Percentiles rank a stretch among this genome's conserved stretches.
These are phyloP conservation scores for Vinca major DNA, from an alignment of 305 asterid species.

Conservation along the genomic window DNA sequence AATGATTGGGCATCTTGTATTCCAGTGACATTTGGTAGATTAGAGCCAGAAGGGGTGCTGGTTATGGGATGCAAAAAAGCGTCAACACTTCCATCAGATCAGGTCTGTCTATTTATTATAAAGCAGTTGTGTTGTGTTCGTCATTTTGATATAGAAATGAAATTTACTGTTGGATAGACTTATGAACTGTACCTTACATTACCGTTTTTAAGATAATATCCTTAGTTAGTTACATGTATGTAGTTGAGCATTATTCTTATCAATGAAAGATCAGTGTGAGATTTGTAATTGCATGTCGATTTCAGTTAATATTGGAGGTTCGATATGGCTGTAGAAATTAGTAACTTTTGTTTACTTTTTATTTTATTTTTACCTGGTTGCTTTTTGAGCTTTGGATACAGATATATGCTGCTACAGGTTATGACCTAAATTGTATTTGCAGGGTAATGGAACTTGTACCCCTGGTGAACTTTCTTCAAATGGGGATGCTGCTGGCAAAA, in stretches of 20 bases:
- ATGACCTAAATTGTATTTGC: conserved; percentile 17
- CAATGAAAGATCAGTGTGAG: background rate
- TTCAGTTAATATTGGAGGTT: background rate
- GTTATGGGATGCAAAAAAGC: conserved; percentile 92
- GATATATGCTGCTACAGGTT: background rate
- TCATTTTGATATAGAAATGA: background rate
- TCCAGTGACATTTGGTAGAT: conserved; percentile 88
- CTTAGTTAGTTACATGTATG: background rate
- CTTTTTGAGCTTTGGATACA: background rate
- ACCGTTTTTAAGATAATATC: background rate
- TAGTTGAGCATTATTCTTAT: background rate
- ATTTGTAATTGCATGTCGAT: background rate
- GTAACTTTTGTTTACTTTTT: background rate
- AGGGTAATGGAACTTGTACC: conserved; percentile 54
- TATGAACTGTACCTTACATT: background rate
- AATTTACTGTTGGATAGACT: background rate
- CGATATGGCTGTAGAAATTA: background rate
- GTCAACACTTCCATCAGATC: conserved; percentile 42
- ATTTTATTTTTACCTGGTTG: background rate
- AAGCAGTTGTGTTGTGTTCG: background rate
- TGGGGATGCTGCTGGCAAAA: conserved; percentile 33
- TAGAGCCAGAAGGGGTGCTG: conserved; percentile 89
- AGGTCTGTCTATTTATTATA: conserved; percentile 44
- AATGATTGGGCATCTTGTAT: conserved; percentile 24
- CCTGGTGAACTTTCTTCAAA: conserved; percentile 24